Conservation (phyloP, 192 early-diverging fungal species). For the Backusella tarrabulga region DNA sequence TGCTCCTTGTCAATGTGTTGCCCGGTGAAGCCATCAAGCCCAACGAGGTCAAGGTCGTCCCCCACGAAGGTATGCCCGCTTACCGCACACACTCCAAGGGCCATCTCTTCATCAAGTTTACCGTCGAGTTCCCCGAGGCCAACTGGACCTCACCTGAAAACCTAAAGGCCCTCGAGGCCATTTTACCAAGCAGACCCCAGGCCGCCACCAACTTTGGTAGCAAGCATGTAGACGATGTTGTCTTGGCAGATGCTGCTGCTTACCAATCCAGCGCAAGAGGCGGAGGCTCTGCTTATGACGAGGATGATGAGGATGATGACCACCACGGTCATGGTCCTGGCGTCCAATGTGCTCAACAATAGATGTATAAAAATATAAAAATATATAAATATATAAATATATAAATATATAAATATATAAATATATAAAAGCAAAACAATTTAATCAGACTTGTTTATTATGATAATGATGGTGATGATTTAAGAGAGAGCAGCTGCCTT, state of each 20-base stretch:
- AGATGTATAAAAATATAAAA: neutral
- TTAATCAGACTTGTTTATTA: neutral
- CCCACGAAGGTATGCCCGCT: conserved; percentile 94
- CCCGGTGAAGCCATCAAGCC: conserved; percentile 96
- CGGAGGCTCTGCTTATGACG: neutral
- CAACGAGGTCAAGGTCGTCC: conserved; percentile 79
- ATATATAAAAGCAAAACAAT: neutral
- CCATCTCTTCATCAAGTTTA: conserved; percentile 92
- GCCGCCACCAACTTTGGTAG: conserved; percentile 49
- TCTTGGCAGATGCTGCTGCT: conserved; percentile 47
- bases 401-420: neutral
- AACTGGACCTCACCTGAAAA: conserved; percentile 77
- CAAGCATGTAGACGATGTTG: conserved; percentile 78
- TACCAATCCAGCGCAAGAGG: conserved; percentile 22
- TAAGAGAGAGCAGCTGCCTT: conserved; percentile 56
- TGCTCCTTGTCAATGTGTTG: conserved; percentile 83
- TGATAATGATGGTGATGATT: no score
- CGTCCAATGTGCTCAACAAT: conserved; percentile 36
- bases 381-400: no score
- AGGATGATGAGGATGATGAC: conserved; percentile 26
- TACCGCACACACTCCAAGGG: conserved; percentile 88
- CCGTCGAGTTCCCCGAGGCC: conserved; percentile 84
- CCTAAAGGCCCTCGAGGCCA: conserved; percentile 73
- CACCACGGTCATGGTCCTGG: conserved; percentile 18
- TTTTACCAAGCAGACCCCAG: conserved; percentile 75